A percentile compares a stretch with the other conserved stretches of the same genome.
phyloP scores from a whole-genome alignment of 2,329 filamentous ascomycete genomes.

The Mycosphaerella arachidis region DNA sequence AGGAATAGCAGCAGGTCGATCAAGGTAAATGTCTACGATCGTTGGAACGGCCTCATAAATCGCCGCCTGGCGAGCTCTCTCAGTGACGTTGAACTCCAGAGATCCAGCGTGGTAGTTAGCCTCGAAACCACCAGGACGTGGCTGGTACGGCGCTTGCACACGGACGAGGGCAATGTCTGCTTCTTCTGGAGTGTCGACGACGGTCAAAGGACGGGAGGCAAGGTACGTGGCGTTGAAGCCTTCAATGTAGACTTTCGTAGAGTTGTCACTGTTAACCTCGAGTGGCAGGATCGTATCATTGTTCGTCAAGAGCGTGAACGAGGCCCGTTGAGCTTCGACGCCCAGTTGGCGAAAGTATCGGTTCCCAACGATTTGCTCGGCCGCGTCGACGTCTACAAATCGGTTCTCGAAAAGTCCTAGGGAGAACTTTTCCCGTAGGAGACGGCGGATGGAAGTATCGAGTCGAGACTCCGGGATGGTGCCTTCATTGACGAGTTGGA shows the following conservation, averaged over 20 bases:
- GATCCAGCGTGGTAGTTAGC: constrained; percentile 38
- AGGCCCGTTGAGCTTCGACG: constrained; percentile 36
- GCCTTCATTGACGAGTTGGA: constrained; percentile 43
- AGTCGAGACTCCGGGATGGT: constrained; percentile 43
- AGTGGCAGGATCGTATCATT: constrained; percentile 32
- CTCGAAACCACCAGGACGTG: constrained; percentile 42
- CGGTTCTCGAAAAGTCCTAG: constrained; percentile 51
- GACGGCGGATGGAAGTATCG: constrained; percentile 43
- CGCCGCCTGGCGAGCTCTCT: constrained; percentile 36
- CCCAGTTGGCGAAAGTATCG: constrained; percentile 40
- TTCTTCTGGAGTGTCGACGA: constrained; percentile 36
- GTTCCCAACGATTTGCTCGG: constrained; percentile 42
- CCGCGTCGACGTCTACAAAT: constrained; percentile 45
- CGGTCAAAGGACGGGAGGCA: constrained; percentile 27
- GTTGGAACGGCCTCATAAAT: constrained; percentile 39
- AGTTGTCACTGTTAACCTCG: constrained; percentile 7
- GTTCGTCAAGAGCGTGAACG: constrained; percentile 37
- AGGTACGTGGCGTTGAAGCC: constrained; percentile 35
- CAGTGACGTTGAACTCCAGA: constrained; percentile 40
- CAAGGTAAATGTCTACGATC: constrained; percentile 44
- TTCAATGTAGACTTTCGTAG: constrained; percentile 35
- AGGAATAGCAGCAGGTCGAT: constrained; percentile 42
- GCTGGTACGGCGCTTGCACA: constrained; percentile 39
- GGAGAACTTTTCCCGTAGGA: constrained; percentile 49
- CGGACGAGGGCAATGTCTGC: constrained; percentile 42